Percentiles rank a stretch among this genome's conserved stretches.
phyloP scores from a whole-genome alignment of 345 rosid genomes.

The Hibiscus mutabilis region DNA sequence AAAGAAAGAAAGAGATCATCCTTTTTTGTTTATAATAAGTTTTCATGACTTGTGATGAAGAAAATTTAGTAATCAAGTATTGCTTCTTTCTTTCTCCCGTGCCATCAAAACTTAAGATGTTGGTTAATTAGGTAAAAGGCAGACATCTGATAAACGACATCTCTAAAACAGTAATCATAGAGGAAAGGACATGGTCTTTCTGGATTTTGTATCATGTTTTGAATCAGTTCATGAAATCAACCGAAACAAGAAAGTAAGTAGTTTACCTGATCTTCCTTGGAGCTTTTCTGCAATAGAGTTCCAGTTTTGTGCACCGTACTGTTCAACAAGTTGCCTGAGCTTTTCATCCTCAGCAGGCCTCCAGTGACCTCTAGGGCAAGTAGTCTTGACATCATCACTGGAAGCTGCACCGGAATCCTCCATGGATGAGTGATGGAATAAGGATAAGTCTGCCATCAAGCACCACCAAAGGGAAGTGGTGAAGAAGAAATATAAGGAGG shows the following conservation, averaged over 20 bases:
- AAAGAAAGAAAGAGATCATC: not conserved
- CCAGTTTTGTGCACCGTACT: conserved; percentile 68
- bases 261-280: conserved; percentile 65
- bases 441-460: conserved; percentile 20
- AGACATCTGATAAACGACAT: not conserved
- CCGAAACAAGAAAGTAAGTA: not conserved
- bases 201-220: too few relatives aligned
- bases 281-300: conserved; percentile 63
- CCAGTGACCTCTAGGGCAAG: conserved; percentile 65
- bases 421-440: conserved; percentile 12
- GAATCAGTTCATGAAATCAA: too few relatives aligned
- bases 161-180: not conserved
- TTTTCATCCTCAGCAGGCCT: conserved; percentile 67
- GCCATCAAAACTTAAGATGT: not conserved
- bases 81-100: not conserved
- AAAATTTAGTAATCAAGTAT: not conserved
- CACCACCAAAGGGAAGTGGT: conserved; percentile 25
- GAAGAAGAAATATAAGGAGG: conserved; percentile 34
- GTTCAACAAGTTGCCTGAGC: conserved; percentile 52
- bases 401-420: conserved; percentile 29
- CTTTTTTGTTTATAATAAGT: not conserved
- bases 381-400: conserved; percentile 31
- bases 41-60: not conserved
- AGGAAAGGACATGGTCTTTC: not conserved
- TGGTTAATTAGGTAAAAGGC: not conserved